Conservation (phyloP, 2,329 filamentous ascomycete species). For the Sporothrix humicola region DNA sequence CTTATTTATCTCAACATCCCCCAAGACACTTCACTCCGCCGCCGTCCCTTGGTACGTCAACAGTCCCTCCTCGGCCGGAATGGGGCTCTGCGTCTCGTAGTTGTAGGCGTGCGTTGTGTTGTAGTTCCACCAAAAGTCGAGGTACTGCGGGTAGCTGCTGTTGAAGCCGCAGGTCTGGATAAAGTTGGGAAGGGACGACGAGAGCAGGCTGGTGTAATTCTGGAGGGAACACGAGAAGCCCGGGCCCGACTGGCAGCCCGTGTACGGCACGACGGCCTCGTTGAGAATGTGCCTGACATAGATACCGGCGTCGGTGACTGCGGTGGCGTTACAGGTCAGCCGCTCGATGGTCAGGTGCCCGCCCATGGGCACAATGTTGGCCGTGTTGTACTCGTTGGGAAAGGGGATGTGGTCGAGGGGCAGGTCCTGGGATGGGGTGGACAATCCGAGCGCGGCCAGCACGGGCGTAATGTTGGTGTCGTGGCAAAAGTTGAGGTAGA, state of each 20-base stretch:
- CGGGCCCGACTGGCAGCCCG: constrained; percentile 59
- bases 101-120: constrained; percentile 35
- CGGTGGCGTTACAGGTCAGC: constrained; percentile 54
- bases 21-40: not conserved
- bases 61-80: constrained; percentile 30
- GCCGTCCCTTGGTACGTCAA: constrained; percentile 33
- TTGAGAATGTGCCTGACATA: constrained; percentile 66
- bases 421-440: constrained; percentile 43
- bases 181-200: constrained; percentile 37
- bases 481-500: constrained; percentile 36
- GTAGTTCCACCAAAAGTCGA: constrained; percentile 37
- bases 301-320: constrained; percentile 37
- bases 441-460: constrained; percentile 34
- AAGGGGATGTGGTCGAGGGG: constrained; percentile 53
- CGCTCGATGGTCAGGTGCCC: constrained; percentile 70
- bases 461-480: constrained; percentile 38
- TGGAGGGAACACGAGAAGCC: constrained; percentile 58
- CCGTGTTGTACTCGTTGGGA: constrained; percentile 33
- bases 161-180: constrained; percentile 34
- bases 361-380: constrained; percentile 63
- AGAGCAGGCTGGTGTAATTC: constrained; percentile 53
- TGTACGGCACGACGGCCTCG: constrained; percentile 66
- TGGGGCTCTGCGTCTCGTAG: constrained; percentile 32
- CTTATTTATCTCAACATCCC: no score
- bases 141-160: constrained; percentile 34